Percentiles rank a stretch among this genome's conserved stretches.
Evolutionary conservation across 2,329 filamentous ascomycete genomes (phyloP).

Genomic region (Lachnellula subtilissima): DNA sequence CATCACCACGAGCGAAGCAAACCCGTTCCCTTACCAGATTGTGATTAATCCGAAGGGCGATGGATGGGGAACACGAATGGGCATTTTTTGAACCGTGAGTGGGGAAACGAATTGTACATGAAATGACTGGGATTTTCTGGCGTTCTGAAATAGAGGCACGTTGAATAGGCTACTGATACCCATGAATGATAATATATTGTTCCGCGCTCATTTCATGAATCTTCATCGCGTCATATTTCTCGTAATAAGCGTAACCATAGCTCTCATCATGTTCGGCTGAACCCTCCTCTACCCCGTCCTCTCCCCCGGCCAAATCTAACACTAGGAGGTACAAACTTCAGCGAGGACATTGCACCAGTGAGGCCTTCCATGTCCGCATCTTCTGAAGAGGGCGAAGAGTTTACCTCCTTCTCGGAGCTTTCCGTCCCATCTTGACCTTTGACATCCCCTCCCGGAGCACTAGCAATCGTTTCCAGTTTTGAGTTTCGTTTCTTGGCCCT

Average conservation of each 20-base stretch:
- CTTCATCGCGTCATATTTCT: slow-evolving; percentile 2
- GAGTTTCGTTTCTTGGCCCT: slow-evolving; percentile 19
- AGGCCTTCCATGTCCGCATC: slow-evolving; percentile 53
- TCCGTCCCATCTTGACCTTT: slow-evolving; percentile 21
- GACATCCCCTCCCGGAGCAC: slow-evolving; percentile 1
- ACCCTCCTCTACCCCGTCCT: slow-evolving; percentile 27
- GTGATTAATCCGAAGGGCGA: slow-evolving; percentile 78
- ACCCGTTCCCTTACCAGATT: slow-evolving; percentile 94
- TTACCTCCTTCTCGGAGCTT: slow-evolving; percentile 15
- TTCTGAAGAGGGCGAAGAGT: slow-evolving; percentile 15
- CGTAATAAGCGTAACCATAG: slow-evolving; percentile 5
- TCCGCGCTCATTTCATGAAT: neutral
- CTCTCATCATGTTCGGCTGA: slow-evolving; percentile 24
- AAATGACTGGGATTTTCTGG: slow-evolving; percentile 16
- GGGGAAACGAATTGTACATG: slow-evolving; percentile 12
- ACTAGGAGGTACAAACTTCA: slow-evolving; percentile 66
- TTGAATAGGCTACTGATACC: slow-evolving; percentile 24
- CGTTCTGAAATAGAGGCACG: slow-evolving; percentile 20
- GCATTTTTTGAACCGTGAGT: slow-evolving; percentile 41
- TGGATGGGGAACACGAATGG: slow-evolving; percentile 74
- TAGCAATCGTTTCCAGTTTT: slow-evolving; percentile 6
- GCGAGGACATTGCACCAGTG: slow-evolving; percentile 62
- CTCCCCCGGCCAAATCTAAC: slow-evolving; percentile 53
- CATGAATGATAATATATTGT: slow-evolving; percentile 17
- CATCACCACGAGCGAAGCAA: slow-evolving; percentile 85